Evolutionary conservation across 1,284 basidiomycete genomes (phyloP), one percentile per base, ranked within the genome.

Genomic region (Moesziomyces parantarcticus): DNA sequence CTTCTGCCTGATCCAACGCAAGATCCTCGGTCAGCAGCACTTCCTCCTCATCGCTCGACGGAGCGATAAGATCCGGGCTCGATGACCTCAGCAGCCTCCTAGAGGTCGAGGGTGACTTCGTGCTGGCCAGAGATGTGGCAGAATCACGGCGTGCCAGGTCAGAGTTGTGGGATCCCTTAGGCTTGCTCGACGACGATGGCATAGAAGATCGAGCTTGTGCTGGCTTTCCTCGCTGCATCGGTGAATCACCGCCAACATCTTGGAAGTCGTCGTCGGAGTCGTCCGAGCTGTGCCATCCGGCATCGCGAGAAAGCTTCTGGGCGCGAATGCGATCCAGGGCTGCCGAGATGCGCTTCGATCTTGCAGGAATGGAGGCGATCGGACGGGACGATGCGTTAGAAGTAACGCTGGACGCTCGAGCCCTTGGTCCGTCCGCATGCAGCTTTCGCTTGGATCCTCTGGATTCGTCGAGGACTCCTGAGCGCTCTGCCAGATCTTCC

Each of bases 371-470:
- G 7, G 64, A 60, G 3, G 67, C 64, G 23, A 75, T 75, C 11
- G 29, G 41, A 2, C 72, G 69, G 5, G 44, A 10, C 7, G 22
- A 32, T 7, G 40, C 23, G 25, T 44, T 40, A 14, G 34, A 20
- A n/a, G 14, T 20, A 5, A 29, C 23, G 29, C 41, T 41, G 3
- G 9, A 14, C 13, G 8, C 36, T 5, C 29, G 22, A 13, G 11
- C 18, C 10, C 34, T 26, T 4, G 5, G 18, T 5, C 34, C 44
- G 16, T 13, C 25, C 5, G 46, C 23, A 25, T 52, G 53, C 21
- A 75, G 48, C 58, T 75, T 75, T 16, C 73, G 57, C 47, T 75
- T 75, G 42, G 32, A 53, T 3, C 73, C 73, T 11, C 73, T 60
- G 25, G 59, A 45, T 7, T 21, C 67, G 14, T 71, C 67, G 18